A percentile compares a stretch with the other conserved stretches of the same genome.
Conservation (phyloP, 345 rosid species). For the Moricandia moricandioides region DNA sequence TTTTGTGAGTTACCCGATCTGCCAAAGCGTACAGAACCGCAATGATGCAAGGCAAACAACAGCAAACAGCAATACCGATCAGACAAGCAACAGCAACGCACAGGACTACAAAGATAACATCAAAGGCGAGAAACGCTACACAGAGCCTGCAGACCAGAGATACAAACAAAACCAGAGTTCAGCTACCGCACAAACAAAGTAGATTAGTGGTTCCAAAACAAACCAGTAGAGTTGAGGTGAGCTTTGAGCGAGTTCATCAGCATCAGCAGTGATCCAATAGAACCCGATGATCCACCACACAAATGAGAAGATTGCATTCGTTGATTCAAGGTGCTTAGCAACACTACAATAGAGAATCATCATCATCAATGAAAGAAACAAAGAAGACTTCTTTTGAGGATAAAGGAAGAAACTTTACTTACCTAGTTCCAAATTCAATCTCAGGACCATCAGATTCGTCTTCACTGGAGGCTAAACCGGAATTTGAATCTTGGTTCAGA, state of each 20-base stretch:
- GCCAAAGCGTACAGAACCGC: slow-evolving; percentile 79
- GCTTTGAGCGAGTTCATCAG: slow-evolving; percentile 42
- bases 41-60: slow-evolving; percentile 92
- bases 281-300: slow-evolving; percentile 90
- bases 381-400: background rate
- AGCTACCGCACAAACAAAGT: slow-evolving; percentile 34
- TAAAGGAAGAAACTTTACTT: background rate
- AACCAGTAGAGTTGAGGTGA: slow-evolving; percentile 87
- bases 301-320: slow-evolving; percentile 74
- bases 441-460: slow-evolving; percentile 33
- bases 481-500: background rate
- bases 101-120: slow-evolving; percentile 70
- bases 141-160: slow-evolving; percentile 49
- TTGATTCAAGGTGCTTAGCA: slow-evolving; percentile 54
- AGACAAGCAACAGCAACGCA: slow-evolving; percentile 72
- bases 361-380: slow-evolving; percentile 10
- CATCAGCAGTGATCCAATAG: slow-evolving; percentile 69
- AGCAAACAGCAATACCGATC: slow-evolving; percentile 84
- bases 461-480: slow-evolving; percentile 23
- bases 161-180: background rate
- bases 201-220: slow-evolving; percentile 31
- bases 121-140: slow-evolving; percentile 73
- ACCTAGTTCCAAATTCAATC: slow-evolving; percentile 50
- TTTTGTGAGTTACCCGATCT: slow-evolving; percentile 52
- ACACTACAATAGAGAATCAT: slow-evolving; percentile 5